Percentiles rank a stretch among this genome's conserved stretches.
Conservation (phyloP, 1,284 basidiomycete genomes). For the Sanghuangporus baumii region DNA sequence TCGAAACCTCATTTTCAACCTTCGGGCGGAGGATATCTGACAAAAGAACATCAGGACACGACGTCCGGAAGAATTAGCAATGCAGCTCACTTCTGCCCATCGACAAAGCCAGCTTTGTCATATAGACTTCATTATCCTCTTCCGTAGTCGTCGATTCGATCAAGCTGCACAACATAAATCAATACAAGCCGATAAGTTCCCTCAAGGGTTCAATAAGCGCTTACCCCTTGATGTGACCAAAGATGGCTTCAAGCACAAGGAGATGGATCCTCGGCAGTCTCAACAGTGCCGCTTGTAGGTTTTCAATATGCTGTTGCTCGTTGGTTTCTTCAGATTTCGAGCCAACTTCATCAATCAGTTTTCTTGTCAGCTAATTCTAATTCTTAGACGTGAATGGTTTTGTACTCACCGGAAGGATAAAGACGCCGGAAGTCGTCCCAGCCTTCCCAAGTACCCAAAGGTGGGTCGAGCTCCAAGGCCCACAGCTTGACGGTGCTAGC, state of each 20-base stretch:
- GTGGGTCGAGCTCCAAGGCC: slow-evolving; percentile 81
- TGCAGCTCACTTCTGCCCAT: slow-evolving; percentile 64
- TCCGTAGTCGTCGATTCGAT: slow-evolving; percentile 64
- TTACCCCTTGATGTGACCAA: slow-evolving; percentile 74
- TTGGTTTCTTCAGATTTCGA: slow-evolving; percentile 45
- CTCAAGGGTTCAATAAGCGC: slow-evolving; percentile 22
- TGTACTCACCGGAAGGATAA: slow-evolving; percentile 56
- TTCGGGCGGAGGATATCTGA: slow-evolving; percentile 67
- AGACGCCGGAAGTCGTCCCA: slow-evolving; percentile 86
- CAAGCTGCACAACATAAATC: slow-evolving; percentile 39
- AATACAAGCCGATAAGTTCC: not conserved
- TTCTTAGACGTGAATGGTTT: not conserved
- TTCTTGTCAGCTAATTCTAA: slow-evolving; percentile 2
- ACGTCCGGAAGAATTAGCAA: slow-evolving; percentile 26
- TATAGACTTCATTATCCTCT: slow-evolving; percentile 70
- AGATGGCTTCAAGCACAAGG: slow-evolving; percentile 73
- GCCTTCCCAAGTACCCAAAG: slow-evolving; percentile 76
- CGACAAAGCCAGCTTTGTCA: slow-evolving; percentile 82
- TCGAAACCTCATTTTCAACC: slow-evolving; percentile 74
- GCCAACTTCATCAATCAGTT: slow-evolving; percentile 38
- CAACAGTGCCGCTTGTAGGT: slow-evolving; percentile 62
- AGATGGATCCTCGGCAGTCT: slow-evolving; percentile 79
- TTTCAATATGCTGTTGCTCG: slow-evolving; percentile 58
- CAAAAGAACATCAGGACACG: slow-evolving; percentile 1
- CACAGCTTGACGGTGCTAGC: slow-evolving; percentile 84